Percentiles rank a stretch among this genome's conserved stretches.
Evolutionary conservation across 805 yeast species (phyloP).

Genomic region (Zygoascus flipseniorum): DNA sequence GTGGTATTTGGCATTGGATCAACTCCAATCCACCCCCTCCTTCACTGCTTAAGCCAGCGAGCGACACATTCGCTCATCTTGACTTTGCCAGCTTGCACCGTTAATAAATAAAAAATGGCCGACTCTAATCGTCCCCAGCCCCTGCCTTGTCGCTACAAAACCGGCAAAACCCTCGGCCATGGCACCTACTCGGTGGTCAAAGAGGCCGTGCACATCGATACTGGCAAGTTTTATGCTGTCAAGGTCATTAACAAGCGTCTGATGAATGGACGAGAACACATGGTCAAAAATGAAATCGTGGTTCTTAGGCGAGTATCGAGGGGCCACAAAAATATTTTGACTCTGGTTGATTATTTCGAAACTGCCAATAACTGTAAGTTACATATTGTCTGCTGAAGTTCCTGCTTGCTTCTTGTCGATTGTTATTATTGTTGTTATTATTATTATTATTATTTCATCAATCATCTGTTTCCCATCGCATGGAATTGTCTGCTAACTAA

Average conservation of each 20-base stretch:
- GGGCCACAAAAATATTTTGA: conserved; percentile 48
- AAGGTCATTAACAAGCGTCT: conserved; percentile 43
- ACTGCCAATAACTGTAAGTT: conserved; percentile 38
- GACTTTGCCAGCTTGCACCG: no score
- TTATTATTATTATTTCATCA: background rate
- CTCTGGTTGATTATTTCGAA: conserved; percentile 61
- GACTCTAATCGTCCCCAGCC: conserved; percentile 14
- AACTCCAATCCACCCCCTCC: no score
- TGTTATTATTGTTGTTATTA: background rate
- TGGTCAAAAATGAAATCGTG: conserved; percentile 53
- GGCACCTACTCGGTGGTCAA: conserved; percentile 38
- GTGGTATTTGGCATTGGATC: no score
- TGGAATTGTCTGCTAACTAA: background rate
- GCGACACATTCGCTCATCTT: no score
- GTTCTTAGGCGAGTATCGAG: conserved; percentile 44
- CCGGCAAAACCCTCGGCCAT: conserved; percentile 30
- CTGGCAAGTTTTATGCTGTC: conserved; percentile 43
- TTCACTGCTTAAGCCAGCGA: no score
- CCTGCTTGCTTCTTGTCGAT: background rate
- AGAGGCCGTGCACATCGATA: conserved; percentile 34
- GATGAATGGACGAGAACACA: conserved; percentile 45
- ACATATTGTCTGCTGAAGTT: background rate
- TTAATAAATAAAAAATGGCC: background rate
- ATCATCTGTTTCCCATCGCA: background rate
- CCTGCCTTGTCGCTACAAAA: conserved; percentile 20